Evolutionary conservation across 2,329 filamentous ascomycete species (phyloP).

Genomic region (Talaromyces marneffei): DNA sequence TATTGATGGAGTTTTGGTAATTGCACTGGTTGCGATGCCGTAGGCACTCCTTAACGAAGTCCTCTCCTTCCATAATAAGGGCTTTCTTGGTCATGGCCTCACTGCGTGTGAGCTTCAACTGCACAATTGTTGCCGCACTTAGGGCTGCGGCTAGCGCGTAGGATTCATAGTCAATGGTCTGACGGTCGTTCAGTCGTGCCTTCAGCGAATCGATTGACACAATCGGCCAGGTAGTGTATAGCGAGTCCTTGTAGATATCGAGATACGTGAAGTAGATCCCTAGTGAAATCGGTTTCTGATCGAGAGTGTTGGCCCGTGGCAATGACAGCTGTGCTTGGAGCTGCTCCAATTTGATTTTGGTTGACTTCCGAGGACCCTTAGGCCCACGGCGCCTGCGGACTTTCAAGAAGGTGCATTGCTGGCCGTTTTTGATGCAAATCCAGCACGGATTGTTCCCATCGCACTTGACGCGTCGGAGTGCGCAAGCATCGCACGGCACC

Average conservation of each 20-base stretch:
- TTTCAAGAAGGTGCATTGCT: conserved; percentile 16
- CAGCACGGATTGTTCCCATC: conserved; percentile 17
- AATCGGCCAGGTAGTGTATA: conserved; percentile 14
- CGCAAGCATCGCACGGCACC: conserved; percentile 11
- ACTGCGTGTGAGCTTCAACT: conserved; percentile 4
- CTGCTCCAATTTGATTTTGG: conserved; percentile 7
- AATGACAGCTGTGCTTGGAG: neutral
- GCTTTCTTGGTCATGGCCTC: neutral
- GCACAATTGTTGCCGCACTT: conserved; percentile 10
- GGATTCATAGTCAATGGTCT: neutral
- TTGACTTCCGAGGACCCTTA: conserved; percentile 8
- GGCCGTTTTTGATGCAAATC: conserved; percentile 14
- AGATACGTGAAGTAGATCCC: conserved; percentile 4
- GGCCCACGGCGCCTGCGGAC: conserved; percentile 16
- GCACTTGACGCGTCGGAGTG: conserved; percentile 16
- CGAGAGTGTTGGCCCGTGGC: neutral
- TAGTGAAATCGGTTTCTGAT: neutral
- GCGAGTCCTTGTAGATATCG: conserved; percentile 7
- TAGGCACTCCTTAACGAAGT: conserved; percentile 9
- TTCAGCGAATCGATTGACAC: conserved; percentile 8
- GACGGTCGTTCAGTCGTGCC: neutral
- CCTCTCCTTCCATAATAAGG: neutral
- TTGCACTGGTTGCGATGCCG: conserved; percentile 5
- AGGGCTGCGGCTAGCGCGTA: conserved; percentile 8
- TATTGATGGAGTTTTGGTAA: neutral